These are phyloP conservation scores for Candolleomyces eurysporus DNA, from an alignment of 768 basidiomycete genomes.

Conservation along the genomic window DNA sequence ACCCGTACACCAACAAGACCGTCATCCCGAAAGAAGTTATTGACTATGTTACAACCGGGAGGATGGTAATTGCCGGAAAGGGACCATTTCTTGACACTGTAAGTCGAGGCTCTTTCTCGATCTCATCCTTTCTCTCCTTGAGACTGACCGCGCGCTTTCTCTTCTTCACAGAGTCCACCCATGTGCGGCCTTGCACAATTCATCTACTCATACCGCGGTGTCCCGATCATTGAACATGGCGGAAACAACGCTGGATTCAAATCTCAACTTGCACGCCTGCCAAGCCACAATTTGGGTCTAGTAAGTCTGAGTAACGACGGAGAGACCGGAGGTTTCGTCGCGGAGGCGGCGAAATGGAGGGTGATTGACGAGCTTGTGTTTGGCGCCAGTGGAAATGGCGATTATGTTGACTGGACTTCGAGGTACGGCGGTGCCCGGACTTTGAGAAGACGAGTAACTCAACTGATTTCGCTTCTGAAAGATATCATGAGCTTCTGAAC, in stretches of 20 bases:
- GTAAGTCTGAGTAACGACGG: conserved; percentile 41
- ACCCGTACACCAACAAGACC: conserved; percentile 36
- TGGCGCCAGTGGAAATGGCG: background rate
- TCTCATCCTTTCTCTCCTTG: background rate
- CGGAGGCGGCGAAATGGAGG: conserved; percentile 36
- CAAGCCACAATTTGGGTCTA: conserved; percentile 34
- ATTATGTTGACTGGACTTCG: conserved; percentile 35
- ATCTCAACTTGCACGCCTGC: conserved; percentile 30
- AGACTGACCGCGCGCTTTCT: background rate
- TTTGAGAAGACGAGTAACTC: no score
- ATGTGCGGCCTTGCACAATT: conserved; percentile 41
- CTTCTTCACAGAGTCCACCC: conserved; percentile 29
- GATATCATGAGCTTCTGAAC: conserved; percentile 1
- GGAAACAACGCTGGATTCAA: conserved; percentile 38
- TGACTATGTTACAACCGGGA: conserved; percentile 34
- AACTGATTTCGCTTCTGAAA: background rate
- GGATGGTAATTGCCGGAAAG: conserved; percentile 30
- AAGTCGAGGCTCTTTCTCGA: conserved; percentile 6
- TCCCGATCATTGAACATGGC: conserved; percentile 43
- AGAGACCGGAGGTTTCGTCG: conserved; percentile 26
- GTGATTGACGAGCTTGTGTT: conserved; percentile 36
- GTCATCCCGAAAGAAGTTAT: conserved; percentile 35
- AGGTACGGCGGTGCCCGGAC: conserved; percentile 18
- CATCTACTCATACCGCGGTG: conserved; percentile 37
- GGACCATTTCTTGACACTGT: conserved; percentile 36